Conservation (phyloP, 345 rosid genomes). For the Eutrema heterophyllum region DNA sequence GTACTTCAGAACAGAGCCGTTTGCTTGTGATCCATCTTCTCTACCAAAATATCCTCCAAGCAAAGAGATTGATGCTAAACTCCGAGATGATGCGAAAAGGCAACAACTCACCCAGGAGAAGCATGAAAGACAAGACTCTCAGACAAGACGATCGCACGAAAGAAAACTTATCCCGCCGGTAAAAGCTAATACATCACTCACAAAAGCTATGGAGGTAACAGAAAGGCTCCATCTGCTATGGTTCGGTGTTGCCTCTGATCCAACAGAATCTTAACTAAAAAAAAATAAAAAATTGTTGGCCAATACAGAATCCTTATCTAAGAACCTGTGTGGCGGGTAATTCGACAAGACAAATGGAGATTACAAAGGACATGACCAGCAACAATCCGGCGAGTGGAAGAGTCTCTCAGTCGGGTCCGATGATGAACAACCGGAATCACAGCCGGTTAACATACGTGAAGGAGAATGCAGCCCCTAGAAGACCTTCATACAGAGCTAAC, state of each 20-base stretch:
- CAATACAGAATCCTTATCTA: constrained; percentile 32
- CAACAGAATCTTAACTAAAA: constrained; percentile 10
- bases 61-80: constrained; percentile 92
- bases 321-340: constrained; percentile 23
- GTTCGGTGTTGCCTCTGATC: constrained; percentile 25
- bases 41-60: constrained; percentile 96
- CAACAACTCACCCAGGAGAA: constrained; percentile 17
- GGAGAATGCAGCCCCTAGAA: constrained; percentile 21
- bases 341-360: constrained; percentile 26
- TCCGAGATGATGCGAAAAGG: constrained; percentile 72
- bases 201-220: constrained; percentile 27
- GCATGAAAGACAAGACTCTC: constrained; percentile 31
- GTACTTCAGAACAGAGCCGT: constrained; percentile 70
- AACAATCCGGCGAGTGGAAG: constrained; percentile 15
- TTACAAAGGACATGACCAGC: constrained; percentile 15
- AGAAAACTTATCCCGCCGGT: constrained; percentile 19
- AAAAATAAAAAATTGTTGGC: constrained; percentile 16
- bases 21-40: constrained; percentile 85
- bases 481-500: constrained; percentile 15
- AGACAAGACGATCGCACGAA: constrained; percentile 19
- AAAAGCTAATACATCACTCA: constrained; percentile 20
- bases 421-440: constrained; percentile 25
- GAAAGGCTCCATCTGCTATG: constrained; percentile 21
- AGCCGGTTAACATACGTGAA: constrained; percentile 15
- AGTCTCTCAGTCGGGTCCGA: constrained; percentile 28